Percentiles rank a stretch among this genome's conserved stretches.
These are phyloP conservation scores for Fusarium lyarnte DNA, from an alignment of 2,329 filamentous ascomycete species.

Conservation along the genomic window DNA sequence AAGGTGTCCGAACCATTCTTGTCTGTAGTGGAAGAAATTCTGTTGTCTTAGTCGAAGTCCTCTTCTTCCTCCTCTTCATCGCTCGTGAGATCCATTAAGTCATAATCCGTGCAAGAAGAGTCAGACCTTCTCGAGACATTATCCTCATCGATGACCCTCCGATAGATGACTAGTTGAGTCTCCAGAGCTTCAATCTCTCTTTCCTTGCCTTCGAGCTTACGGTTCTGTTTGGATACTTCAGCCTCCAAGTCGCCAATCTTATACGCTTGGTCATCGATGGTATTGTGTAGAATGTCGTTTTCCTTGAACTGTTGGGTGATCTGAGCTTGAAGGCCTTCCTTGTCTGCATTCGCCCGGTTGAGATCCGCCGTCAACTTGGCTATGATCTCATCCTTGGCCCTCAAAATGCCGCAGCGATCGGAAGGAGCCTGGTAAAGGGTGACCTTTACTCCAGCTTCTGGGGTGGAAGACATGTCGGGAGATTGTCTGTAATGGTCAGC, in stretches of 20 bases:
- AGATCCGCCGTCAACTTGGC: background rate
- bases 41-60: background rate
- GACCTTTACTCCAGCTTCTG: background rate
- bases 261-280: background rate
- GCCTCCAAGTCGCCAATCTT: background rate
- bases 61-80: background rate
- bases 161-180: background rate
- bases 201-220: background rate
- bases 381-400: background rate
- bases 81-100: background rate
- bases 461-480: background rate
- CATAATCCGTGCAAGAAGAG: background rate
- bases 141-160: background rate
- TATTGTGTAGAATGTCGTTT: background rate
- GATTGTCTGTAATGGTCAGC: background rate
- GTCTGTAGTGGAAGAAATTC: background rate
- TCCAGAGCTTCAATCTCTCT: background rate
- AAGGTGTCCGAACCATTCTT: background rate
- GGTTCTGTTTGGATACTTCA: background rate
- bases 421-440: background rate
- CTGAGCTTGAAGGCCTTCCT: background rate
- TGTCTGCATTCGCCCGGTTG: background rate
- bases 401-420: background rate
- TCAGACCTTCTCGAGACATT: background rate
- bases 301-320: background rate